Percentiles rank a stretch among this genome's conserved stretches.
phyloP scores from a whole-genome alignment of 441 rosid genomes.

The Brassica balearica region DNA sequence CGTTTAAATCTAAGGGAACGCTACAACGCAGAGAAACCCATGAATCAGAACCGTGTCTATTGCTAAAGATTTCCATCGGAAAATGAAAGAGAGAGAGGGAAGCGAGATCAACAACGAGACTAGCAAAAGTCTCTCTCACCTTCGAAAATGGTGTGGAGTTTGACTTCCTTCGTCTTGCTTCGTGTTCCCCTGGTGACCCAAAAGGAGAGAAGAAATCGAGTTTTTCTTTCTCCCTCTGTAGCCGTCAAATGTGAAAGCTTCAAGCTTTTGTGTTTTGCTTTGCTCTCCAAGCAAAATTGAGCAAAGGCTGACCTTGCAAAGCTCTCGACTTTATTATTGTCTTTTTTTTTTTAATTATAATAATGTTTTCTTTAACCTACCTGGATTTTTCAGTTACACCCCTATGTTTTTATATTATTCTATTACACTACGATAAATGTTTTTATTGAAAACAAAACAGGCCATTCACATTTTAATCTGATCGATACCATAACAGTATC shows the following conservation, averaged over 20 bases:
- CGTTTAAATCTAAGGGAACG: neutral
- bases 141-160: constrained; percentile 37
- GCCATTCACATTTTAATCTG: neutral
- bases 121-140: constrained; percentile 37
- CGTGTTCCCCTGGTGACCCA: neutral
- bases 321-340: constrained; percentile 32
- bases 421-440: neutral
- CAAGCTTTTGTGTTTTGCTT: constrained; percentile 14
- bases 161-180: constrained; percentile 37
- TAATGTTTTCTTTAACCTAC: constrained; percentile 14
- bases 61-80: constrained; percentile 13
- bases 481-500: neutral
- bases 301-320: constrained; percentile 32
- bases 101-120: constrained; percentile 35
- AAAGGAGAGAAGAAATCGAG: constrained; percentile 14
- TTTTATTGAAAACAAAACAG: neutral
- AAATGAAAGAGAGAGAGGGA: constrained; percentile 5
- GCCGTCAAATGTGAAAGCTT: constrained; percentile 43
- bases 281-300: constrained; percentile 46
- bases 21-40: constrained; percentile 11
- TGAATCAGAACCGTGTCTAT: neutral
- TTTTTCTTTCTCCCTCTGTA: constrained; percentile 42
- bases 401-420: neutral
- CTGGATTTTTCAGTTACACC: constrained; percentile 20
- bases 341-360: neutral